Base-by-base conservation (phyloP, 1,284 basidiomycete species). In the Hemileia vastatrix region DNA sequence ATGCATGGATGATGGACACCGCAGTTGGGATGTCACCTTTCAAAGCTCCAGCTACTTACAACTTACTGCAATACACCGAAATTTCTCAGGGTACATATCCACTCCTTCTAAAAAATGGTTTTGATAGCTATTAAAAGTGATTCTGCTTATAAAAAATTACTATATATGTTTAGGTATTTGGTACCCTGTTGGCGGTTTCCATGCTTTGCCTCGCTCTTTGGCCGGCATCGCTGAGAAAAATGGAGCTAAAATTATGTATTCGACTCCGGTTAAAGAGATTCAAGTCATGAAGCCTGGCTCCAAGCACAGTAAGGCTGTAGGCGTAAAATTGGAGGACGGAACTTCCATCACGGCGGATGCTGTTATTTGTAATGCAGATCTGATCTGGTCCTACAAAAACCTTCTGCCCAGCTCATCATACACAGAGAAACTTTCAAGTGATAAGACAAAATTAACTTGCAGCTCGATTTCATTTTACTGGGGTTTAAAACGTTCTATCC, bases 401-500 rank as follows among this genome's bases (percentile, higher is more conserved):
- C 73, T 82, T 24, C 76, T 81, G 6, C 75, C 77, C 6, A 65
- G 68, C 6, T 73, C 71, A 6, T 69, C 64, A 52, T 76, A 77
- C 57, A 67, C 71, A 15, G 67, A 68, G 54, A 64, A 67, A n/a
- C 63, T 75, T 2, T 65, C 65, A 27, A 59, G 68, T 48, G 71
- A 73, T 57, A n/a, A n/a, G n/a, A 69, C 72, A n/a, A 69, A 74
- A 50, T 70, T 73, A 51, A 79, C 78, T 2, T 81, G 80, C 70
- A 80, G 79, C 3, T 78, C 77, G 4, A 80, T 82, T 62, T 79
- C 77, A 19, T 81, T 82, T 70, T 82, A 81, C 72, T 82, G 81
- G 81, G 77, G 77, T 0, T 77, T 81, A 70, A 75, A 75, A 47
- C 65, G 76, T 3, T 72, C 72, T 31, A 74, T 81, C 2, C 74